Evolutionary conservation across 1,139 yeast genomes (phyloP), one percentile per base, ranked within the genome.

Genomic region (Taiozyma sp.): DNA sequence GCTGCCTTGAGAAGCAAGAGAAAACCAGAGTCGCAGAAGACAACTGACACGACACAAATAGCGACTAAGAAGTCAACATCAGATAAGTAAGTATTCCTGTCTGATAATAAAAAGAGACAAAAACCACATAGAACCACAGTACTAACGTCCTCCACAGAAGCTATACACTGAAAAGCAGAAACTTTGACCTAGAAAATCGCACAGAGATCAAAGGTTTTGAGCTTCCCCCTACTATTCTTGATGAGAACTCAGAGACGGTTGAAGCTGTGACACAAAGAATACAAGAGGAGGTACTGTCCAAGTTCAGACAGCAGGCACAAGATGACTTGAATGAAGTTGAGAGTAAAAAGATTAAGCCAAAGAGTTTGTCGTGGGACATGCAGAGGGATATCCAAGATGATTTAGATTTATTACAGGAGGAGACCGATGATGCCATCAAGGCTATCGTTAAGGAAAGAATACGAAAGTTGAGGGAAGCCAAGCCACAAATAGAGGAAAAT

Each of bases 401-500:
- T 45, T 46, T 74, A 49, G 70, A 68, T 12, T 57, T 68, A 4
- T 58, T 76, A n/a, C 69, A 73, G 22, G 63, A 65, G 46, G 62
- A 68, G 44, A 76, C 80, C 0, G 71, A 74, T 44, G 63, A 65
- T 34, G 73, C 72, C 1, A 67, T 80, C 1, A 66, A 67, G n/a
- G 57, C 65, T 23, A 49, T 75, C 3, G 72, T 79, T 14, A 67
- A 75, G 48, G 72, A 72, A 42, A 62, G 74, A 44, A 52, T 75
- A 44, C 46, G 55, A 38, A 47, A 49, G 47, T 23, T 54, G 39
- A 44, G 54, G 44, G 54, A 49, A 32, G 29, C 24, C 41, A 16
- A 38, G 4, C 41, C 23, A 19, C 24, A 38, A 19, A 38, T 5
- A 19, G 41, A 38, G 14, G 41, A 38, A 19, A 32, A n/a, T n/a